Percentiles rank a stretch among this genome's conserved stretches.
These are phyloP conservation scores for Torulaspora globosa DNA, from an alignment of 1,139 yeast genomes.

Conservation along the genomic window DNA sequence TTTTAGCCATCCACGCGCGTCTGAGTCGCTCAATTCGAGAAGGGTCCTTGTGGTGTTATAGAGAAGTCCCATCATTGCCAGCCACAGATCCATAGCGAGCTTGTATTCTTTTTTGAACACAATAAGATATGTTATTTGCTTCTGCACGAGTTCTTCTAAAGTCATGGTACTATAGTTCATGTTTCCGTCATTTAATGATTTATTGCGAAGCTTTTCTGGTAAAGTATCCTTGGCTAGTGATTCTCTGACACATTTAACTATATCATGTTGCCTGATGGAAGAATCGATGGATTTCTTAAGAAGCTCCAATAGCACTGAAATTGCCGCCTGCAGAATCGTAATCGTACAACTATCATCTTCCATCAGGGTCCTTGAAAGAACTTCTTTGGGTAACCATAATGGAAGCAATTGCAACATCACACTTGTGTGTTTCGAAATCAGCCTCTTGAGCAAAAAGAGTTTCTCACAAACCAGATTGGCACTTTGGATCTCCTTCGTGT, in stretches of 20 bases:
- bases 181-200: neutral
- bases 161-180: constrained; percentile 7
- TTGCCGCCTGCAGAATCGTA: constrained; percentile 22
- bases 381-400: constrained; percentile 35
- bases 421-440: constrained; percentile 24
- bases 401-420: constrained; percentile 23
- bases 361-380: constrained; percentile 23
- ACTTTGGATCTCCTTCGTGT: constrained; percentile 28
- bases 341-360: constrained; percentile 24
- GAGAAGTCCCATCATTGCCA: constrained; percentile 29
- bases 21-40: constrained; percentile 8
- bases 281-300: constrained; percentile 24
- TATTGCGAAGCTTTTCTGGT: constrained; percentile 13
- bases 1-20: constrained; percentile 24
- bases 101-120: constrained; percentile 23
- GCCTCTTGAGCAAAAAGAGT: constrained; percentile 25
- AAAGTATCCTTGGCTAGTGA: constrained; percentile 8
- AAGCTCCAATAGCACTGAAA: constrained; percentile 27
- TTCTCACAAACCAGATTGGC: constrained; percentile 29
- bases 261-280: constrained; percentile 11
- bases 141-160: constrained; percentile 20
- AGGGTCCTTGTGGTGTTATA: constrained; percentile 20
- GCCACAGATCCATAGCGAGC: constrained; percentile 33
- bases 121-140: constrained; percentile 20
- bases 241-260: constrained; percentile 15